Evolutionary conservation across 257 asterid species (phyloP).

Genomic region (Fraxinus pennsylvanica): DNA sequence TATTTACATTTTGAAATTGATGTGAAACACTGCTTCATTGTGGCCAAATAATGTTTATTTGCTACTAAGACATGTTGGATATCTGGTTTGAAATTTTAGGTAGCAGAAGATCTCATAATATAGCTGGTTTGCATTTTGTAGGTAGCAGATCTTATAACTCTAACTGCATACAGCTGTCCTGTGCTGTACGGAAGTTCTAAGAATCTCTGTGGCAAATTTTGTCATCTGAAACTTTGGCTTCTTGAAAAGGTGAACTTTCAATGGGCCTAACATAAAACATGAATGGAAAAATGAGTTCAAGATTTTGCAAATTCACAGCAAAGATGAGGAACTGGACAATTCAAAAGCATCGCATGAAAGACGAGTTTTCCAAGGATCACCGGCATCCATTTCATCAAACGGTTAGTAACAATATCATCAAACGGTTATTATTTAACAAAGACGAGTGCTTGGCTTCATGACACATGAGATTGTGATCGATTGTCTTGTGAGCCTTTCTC

Average conservation of each 20-base stretch:
- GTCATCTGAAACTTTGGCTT: slow-evolving; percentile 25
- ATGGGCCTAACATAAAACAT: background rate
- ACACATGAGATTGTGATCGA: background rate
- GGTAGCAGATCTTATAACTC: slow-evolving; percentile 16
- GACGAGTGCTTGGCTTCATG: background rate
- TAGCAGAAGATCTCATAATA: too few relatives aligned
- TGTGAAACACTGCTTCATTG: background rate
- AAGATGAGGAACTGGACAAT: slow-evolving; percentile 15
- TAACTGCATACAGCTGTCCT: slow-evolving; percentile 10
- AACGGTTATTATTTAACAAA: background rate
- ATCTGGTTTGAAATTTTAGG: slow-evolving; percentile 1
- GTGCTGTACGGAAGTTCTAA: slow-evolving; percentile 24
- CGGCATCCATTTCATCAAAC: background rate
- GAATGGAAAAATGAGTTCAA: slow-evolving; percentile 18
- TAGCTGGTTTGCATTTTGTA: slow-evolving; percentile 9
- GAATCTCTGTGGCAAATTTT: slow-evolving; percentile 25
- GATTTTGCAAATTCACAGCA: slow-evolving; percentile 3
- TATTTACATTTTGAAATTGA: background rate
- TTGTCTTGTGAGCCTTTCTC: background rate
- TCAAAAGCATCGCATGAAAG: slow-evolving; percentile 17
- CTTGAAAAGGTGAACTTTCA: slow-evolving; percentile 18
- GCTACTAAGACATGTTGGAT: background rate
- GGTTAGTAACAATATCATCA: slow-evolving; percentile 12
- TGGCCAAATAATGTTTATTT: background rate
- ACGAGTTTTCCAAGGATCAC: background rate